Conservation (phyloP, 768 basidiomycete genomes). For the Russula foetens region DNA sequence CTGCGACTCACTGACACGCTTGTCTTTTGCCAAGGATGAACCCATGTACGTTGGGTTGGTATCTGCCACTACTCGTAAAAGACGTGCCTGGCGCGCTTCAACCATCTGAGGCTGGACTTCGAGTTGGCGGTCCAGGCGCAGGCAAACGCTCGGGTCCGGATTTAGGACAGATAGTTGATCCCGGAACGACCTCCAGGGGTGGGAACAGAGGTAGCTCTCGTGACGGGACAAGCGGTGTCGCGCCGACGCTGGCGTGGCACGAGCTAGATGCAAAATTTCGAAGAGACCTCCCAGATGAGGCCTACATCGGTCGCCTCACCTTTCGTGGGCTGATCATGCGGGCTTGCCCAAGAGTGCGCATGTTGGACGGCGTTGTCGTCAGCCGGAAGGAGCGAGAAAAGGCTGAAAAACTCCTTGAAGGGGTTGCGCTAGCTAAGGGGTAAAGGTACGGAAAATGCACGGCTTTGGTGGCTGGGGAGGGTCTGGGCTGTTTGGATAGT, state of each 20-base stretch:
- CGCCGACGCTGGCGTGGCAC: slow-evolving; percentile 42
- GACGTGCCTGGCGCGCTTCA: slow-evolving; percentile 60
- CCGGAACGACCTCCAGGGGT: slow-evolving; percentile 23
- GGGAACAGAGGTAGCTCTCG: slow-evolving; percentile 24
- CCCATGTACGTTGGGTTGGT: slow-evolving; percentile 93
- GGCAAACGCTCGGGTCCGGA: slow-evolving; percentile 22
- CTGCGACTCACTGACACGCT: slow-evolving; percentile 6
- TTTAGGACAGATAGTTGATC: slow-evolving; percentile 24
- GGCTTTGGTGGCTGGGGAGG: slow-evolving; percentile 8
- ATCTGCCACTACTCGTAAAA: slow-evolving; percentile 76
- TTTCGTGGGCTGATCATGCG: slow-evolving; percentile 88
- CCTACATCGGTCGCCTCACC: slow-evolving; percentile 78
- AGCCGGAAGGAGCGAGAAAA: slow-evolving; percentile 80
- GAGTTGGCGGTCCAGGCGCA: slow-evolving; percentile 15
- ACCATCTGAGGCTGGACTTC: slow-evolving; percentile 37
- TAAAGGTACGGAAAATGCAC: slow-evolving; percentile 15
- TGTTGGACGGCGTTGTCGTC: slow-evolving; percentile 84
- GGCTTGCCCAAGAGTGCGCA: slow-evolving; percentile 52
- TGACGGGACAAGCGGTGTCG: slow-evolving; percentile 14
- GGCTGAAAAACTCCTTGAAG: slow-evolving; percentile 60
- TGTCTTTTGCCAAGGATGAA: slow-evolving; percentile 60
- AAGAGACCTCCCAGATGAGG: slow-evolving; percentile 80
- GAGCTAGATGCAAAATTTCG: slow-evolving; percentile 82
- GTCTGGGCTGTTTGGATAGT: slow-evolving; percentile 12
- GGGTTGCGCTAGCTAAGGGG: slow-evolving; percentile 35